These are phyloP conservation scores for Saccharomycopsis guyanensis DNA, from an alignment of 805 yeast species.

Conservation along the genomic window DNA sequence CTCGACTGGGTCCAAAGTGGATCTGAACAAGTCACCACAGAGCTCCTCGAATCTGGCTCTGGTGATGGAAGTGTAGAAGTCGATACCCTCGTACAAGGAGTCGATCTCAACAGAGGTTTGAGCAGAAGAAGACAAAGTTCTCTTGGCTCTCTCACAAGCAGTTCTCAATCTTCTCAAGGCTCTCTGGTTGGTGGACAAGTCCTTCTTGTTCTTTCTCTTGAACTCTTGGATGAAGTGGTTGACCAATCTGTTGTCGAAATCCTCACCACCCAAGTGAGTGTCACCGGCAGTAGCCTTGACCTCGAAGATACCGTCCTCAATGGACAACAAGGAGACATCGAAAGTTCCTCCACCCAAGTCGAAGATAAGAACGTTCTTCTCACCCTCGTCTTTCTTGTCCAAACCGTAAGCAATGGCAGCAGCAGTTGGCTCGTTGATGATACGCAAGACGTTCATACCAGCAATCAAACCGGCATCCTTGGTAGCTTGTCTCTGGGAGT, in stretches of 20 bases:
- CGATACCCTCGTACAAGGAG: slow-evolving; percentile 93
- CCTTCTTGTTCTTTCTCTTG: slow-evolving; percentile 98
- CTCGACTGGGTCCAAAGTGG: slow-evolving; percentile 93
- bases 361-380: slow-evolving; percentile 86
- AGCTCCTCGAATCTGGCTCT: slow-evolving; percentile 99
- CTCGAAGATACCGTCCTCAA: slow-evolving; percentile 94
- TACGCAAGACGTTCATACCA: slow-evolving; percentile 76
- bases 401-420: slow-evolving; percentile 97
- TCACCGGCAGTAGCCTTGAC: slow-evolving; percentile 85
- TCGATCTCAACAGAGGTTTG: slow-evolving; percentile 96
- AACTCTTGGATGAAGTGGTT: slow-evolving; percentile 90
- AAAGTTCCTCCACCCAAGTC: slow-evolving; percentile 99
- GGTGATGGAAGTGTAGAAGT: slow-evolving; percentile 94
- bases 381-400: slow-evolving; percentile 67
- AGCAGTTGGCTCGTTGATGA: slow-evolving; percentile 89
- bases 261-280: slow-evolving; percentile 97
- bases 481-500: slow-evolving; percentile 85
- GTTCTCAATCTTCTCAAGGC: slow-evolving; percentile 98
- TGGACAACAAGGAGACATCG: slow-evolving; percentile 90
- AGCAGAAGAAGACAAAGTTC: slow-evolving; percentile 94
- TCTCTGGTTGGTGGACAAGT: slow-evolving; percentile 87
- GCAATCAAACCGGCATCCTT: slow-evolving; percentile 86
- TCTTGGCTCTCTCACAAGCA: slow-evolving; percentile 99
- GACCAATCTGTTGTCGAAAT: slow-evolving; percentile 94
- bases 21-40: slow-evolving; percentile 93